phyloP scores from a whole-genome alignment of 371 early-diverging fungal species.

The Lichtheimia hyalospora region DNA sequence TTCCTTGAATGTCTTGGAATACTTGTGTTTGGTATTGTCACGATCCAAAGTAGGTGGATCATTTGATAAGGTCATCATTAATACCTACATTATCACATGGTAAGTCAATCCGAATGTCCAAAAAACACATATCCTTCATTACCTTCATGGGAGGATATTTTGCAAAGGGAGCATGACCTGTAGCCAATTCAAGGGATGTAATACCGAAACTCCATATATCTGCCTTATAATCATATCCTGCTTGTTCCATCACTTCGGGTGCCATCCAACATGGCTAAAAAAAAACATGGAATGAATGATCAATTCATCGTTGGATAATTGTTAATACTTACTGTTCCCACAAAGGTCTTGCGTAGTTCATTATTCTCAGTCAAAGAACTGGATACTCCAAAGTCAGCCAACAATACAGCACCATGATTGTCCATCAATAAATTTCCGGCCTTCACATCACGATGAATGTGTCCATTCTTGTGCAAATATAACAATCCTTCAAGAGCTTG shows the following conservation, averaged over 20 bases:
- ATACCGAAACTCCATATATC: constrained; percentile 95
- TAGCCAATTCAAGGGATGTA: constrained; percentile 84
- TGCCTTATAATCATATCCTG: constrained; percentile 85
- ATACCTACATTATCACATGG: constrained; percentile 62
- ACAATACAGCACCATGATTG: constrained; percentile 74
- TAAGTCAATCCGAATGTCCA: constrained; percentile 9
- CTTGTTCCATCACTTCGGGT: constrained; percentile 74
- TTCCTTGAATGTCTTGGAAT: constrained; percentile 77
- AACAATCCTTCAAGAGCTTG: constrained; percentile 82
- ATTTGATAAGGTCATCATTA: constrained; percentile 89
- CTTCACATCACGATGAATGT: constrained; percentile 92
- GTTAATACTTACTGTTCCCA: constrained; percentile 32
- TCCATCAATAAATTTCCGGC: constrained; percentile 87
- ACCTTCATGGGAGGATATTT: constrained; percentile 87
- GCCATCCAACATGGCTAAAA: constrained; percentile 87
- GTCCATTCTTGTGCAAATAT: constrained; percentile 85
- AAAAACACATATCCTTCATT: not conserved
- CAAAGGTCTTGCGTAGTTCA: constrained; percentile 73
- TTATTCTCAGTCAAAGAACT: constrained; percentile 77
- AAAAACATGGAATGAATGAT: not conserved
- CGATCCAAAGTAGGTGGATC: constrained; percentile 87
- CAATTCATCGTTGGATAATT: not conserved
- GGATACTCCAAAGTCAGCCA: constrained; percentile 93
- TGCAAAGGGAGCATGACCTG: constrained; percentile 89
- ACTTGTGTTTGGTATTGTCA: constrained; percentile 72